phyloP scores from a whole-genome alignment of 1,284 basidiomycete species.

The Fomitopsis pinicola region DNA sequence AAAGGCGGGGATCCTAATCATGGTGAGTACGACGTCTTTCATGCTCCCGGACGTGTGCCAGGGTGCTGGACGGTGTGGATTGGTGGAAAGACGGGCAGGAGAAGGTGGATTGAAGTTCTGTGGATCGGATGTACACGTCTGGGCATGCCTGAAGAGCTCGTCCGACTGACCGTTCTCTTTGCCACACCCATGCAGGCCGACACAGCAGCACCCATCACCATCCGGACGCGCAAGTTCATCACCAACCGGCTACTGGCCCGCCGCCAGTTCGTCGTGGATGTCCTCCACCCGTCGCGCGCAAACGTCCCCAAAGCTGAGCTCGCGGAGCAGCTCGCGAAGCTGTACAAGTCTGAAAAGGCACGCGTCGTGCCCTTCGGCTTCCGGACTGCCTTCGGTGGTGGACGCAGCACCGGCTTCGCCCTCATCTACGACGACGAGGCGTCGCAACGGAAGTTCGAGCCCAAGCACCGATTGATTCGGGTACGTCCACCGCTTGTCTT shows the following conservation, averaged over 20 bases:
- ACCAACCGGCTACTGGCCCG: slow-evolving; percentile 98
- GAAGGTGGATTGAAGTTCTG: slow-evolving; percentile 30
- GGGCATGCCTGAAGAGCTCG: slow-evolving; percentile 13
- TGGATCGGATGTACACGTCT: slow-evolving; percentile 27
- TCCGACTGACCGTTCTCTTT: slow-evolving; percentile 17
- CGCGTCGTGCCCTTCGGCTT: slow-evolving; percentile 80
- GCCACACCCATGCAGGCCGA: slow-evolving; percentile 52
- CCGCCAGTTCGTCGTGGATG: slow-evolving; percentile 89
- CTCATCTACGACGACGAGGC: slow-evolving; percentile 98
- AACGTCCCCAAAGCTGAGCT: slow-evolving; percentile 96
- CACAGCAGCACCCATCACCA: slow-evolving; percentile 87
- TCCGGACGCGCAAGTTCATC: slow-evolving; percentile 99
- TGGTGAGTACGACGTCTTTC: slow-evolving; percentile 26
- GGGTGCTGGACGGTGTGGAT: slow-evolving; percentile 8
- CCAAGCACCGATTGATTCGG: slow-evolving; percentile 91
- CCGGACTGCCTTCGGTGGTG: slow-evolving; percentile 97
- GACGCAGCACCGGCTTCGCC: slow-evolving; percentile 95
- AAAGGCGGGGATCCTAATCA: slow-evolving; percentile 27
- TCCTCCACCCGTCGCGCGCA: slow-evolving; percentile 93
- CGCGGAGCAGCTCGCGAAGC: slow-evolving; percentile 83
- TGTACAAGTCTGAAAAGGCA: slow-evolving; percentile 77
- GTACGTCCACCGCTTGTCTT: slow-evolving; percentile 47
- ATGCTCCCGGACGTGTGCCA: slow-evolving; percentile 16
- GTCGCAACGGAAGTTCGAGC: slow-evolving; percentile 96
- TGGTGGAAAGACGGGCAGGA: slow-evolving; percentile 14